Evolutionary conservation across 441 rosid genomes (phyloP), one percentile per base, ranked within the genome.

Genomic region (Populus tomentosa): DNA sequence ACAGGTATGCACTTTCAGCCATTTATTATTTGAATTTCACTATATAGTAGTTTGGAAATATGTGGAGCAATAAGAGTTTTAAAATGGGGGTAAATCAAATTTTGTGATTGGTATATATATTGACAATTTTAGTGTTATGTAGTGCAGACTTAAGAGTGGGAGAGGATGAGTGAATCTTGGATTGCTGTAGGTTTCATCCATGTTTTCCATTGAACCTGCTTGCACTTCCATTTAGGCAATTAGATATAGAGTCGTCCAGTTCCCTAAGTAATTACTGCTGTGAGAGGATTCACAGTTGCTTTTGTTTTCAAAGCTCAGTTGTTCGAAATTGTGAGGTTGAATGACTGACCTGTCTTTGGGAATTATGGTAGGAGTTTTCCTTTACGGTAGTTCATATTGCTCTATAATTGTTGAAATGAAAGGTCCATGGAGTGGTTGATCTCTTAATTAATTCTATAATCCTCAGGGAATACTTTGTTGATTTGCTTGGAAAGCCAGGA

Each of bases 381-480:
- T 69, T 61, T 56, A 21, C 46, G 56, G 73, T 71, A 71, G 32
- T 18, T 71, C 38, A 33, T 11, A 73, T 61, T 42, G 69, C 20
- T 75, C 67, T 30, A 46, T 69, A 76, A 32, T 79, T 78, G 32
- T n/a, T 63, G 10, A 65, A 59, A 24, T 61, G 70, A 14, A 16
- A 20, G 38, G 32, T 21, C 53, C 20, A 26, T 70, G 62, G 67
- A 56, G 62, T 18, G 4, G 18, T 46, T 38, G 72, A 81, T 30
- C 73, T 66, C 70, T 80, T 53, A 75, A 74, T 69, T 78, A 50
- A 65, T 82, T 33, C 75, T 62, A 21, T 50, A 4, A 28, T 69
- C 76, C 81, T 33, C 95, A 95, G 98, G 94, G 99, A 95, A 84
- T 92, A 85, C 84, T 81, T 90, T 81, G 90, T 95, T 85, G 98